A percentile compares a stretch with the other conserved stretches of the same genome.
Conservation (phyloP, 75 land plant genomes). For the Picea sitchensis region DNA sequence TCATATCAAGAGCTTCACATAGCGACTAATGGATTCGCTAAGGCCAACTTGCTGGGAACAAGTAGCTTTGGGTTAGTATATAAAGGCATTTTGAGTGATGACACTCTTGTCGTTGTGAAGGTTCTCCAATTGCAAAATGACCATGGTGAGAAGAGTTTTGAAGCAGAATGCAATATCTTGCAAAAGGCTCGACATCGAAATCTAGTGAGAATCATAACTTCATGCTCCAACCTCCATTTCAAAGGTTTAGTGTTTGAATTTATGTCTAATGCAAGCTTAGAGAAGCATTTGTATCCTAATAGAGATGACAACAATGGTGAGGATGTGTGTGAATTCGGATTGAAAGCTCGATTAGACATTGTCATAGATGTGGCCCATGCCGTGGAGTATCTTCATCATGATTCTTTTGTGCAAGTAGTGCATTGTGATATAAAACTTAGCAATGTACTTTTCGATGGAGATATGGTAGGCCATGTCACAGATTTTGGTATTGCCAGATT, state of each 20-base stretch:
- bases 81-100: background rate
- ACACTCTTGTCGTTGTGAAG: background rate
- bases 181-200: slow-evolving; percentile 1
- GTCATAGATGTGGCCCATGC: slow-evolving; percentile 33
- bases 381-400: slow-evolving; percentile 31
- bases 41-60: background rate
- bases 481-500: background rate
- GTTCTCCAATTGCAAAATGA: slow-evolving; percentile 1
- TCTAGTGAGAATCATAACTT: background rate
- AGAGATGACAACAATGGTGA: background rate
- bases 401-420: slow-evolving; percentile 11
- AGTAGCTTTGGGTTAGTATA: slow-evolving; percentile 5
- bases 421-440: slow-evolving; percentile 8
- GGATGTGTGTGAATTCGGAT: background rate
- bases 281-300: background rate
- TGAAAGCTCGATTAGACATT: slow-evolving; percentile 18
- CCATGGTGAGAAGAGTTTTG: background rate
- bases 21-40: background rate
- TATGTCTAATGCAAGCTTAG: background rate
- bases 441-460: slow-evolving; percentile 5
- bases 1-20: background rate
- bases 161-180: background rate
- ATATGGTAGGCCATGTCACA: background rate
- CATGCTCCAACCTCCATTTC: background rate
- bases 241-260: slow-evolving; percentile 2